Base-by-base conservation (phyloP, 768 basidiomycete species). In the Mycena olivaceomarginata region DNA sequence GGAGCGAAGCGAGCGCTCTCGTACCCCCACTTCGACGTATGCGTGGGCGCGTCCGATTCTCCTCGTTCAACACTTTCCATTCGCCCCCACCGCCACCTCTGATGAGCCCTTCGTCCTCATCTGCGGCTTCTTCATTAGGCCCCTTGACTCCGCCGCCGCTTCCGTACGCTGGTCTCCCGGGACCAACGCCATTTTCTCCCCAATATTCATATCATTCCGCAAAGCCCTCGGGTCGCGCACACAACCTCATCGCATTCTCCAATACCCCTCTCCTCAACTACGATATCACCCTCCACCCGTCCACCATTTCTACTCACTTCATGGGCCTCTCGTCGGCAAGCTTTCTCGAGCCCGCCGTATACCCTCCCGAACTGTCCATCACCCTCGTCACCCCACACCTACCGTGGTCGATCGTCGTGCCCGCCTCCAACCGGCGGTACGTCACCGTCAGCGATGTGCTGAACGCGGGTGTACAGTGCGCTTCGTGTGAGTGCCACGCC, bases 401-500 rank as follows among this genome's bases (percentile, higher is more conserved):
- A 11, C 75, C 68, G 9, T 76, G 75, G 75, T 43, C 69, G 4
- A 60, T 76, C 56, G 63, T 31, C 53, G 69, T 76, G 1, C 12
- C 51, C 6, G 63, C 75, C 9, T n/a, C 75, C 4, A 70, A 76
- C 56, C 56, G 69, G 2, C 12, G 22, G 9, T 67, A 40, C 56
- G 75, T 76, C 63, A 67, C 69, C 12, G 75, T 76, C 41, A 10
- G 45, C 43, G 75, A 76, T 22, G 69, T 76, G 16, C 45, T 70
- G 5, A 40, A 37, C 53, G 10, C 51, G 2, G n/a, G 4, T 76
- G 20, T 60, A 76, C 69, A 18, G 18, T 31, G 45, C 64, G n/a
- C 64, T 76, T 15, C 68, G 69, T n/a, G 56, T 57, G 6, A 71
- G 60, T 22, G 64, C 31, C 25, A 70, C 64, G 41, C n/a, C 37